Conservation (phyloP, 108 stramenopile genomes). For the Cyclotella baltica region DNA sequence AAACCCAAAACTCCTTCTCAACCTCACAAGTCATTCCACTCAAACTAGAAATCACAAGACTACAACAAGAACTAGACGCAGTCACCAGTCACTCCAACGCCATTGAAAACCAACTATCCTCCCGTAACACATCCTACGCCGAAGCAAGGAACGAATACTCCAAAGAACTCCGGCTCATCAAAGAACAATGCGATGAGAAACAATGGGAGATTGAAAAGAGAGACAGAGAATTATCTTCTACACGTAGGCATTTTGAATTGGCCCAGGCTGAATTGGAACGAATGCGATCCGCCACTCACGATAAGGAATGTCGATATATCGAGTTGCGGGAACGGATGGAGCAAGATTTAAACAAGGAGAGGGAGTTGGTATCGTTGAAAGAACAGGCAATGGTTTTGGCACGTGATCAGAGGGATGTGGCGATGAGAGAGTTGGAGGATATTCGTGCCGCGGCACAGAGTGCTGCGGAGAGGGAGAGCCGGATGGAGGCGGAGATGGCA, state of each 20-base stretch:
- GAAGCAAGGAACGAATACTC: conserved; percentile 47
- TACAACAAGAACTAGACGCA: conserved; percentile 74
- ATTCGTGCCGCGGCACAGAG: conserved; percentile 59
- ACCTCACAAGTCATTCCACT: conserved; percentile 74
- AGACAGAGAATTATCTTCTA: conserved; percentile 17
- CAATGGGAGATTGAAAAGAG: conserved; percentile 45
- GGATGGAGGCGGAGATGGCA: conserved; percentile 39
- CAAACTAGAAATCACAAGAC: conserved; percentile 67
- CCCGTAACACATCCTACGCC: conserved; percentile 45
- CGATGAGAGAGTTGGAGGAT: conserved; percentile 55
- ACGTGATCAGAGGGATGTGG: conserved; percentile 53
- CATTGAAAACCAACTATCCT: conserved; percentile 67
- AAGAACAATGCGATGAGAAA: conserved; percentile 46
- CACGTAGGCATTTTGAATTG: conserved; percentile 11
- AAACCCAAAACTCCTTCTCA: conserved; percentile 60
- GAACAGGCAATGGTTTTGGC: conserved; percentile 67
- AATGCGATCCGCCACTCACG: conserved; percentile 41
- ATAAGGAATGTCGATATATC: conserved; percentile 56
- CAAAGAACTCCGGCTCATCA: conserved; percentile 44
- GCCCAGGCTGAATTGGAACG: conserved; percentile 60
- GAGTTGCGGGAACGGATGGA: conserved; percentile 52
- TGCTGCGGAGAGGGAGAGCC: conserved; percentile 53
- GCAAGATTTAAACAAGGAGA: conserved; percentile 62
- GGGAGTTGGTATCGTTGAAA: conserved; percentile 67
- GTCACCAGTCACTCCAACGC: conserved; percentile 71